Conservation (phyloP, 192 early-diverging fungal genomes). For the Cetraspora pellucida region DNA sequence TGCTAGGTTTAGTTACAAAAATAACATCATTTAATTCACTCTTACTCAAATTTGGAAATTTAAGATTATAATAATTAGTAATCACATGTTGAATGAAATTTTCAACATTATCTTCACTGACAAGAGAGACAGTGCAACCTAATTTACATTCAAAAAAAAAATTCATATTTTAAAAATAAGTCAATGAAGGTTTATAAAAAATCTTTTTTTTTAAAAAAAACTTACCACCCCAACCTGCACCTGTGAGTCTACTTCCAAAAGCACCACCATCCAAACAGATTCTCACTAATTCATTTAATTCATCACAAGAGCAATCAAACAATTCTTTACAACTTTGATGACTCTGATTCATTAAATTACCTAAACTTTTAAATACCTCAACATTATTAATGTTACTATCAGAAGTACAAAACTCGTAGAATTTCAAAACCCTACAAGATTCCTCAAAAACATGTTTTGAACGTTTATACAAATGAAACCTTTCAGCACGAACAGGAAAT, state of each 20-base stretch:
- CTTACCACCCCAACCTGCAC: constrained; percentile 88
- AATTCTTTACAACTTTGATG: constrained; percentile 79
- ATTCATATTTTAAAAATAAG: neutral
- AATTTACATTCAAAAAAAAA: constrained; percentile 30
- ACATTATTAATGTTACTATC: constrained; percentile 33
- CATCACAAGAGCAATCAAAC: constrained; percentile 83
- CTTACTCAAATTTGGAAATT: constrained; percentile 47
- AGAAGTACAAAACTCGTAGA: constrained; percentile 58
- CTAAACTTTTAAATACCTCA: constrained; percentile 56
- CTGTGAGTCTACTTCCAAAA: constrained; percentile 83
- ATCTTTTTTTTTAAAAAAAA: neutral
- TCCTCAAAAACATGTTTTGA: constrained; percentile 86
- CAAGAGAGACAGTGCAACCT: constrained; percentile 81
- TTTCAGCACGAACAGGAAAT: constrained; percentile 64
- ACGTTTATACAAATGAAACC: constrained; percentile 75
- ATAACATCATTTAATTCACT: constrained; percentile 53
- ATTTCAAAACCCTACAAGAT: constrained; percentile 75
- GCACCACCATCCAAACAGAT: constrained; percentile 71
- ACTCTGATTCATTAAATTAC: constrained; percentile 87
- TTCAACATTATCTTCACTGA: constrained; percentile 56
- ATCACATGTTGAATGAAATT: constrained; percentile 62
- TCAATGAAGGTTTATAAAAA: neutral
- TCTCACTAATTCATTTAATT: constrained; percentile 76
- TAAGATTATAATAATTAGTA: constrained; percentile 62
- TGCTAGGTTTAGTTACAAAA: constrained; percentile 48